These are phyloP conservation scores for Boletus subparvulus DNA, from an alignment of 768 basidiomycete species.

Conservation along the genomic window DNA sequence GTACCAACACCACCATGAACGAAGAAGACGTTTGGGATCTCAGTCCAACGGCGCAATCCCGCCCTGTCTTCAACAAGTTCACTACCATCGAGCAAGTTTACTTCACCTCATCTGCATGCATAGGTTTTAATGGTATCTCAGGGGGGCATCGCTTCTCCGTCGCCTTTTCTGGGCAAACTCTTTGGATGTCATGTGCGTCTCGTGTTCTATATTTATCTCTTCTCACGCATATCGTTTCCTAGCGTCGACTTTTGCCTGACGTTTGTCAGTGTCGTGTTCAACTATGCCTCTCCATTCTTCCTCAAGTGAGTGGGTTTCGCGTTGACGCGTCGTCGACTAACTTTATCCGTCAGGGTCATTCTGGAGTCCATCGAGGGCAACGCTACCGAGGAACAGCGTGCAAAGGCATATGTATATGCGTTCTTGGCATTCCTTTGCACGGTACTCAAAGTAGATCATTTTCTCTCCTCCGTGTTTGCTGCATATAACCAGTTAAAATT, in stretches of 20 bases:
- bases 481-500: neutral
- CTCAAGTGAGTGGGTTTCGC: conserved; percentile 51
- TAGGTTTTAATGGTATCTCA: conserved; percentile 4
- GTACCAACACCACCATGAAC: conserved; percentile 52
- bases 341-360: conserved; percentile 43
- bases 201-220: neutral
- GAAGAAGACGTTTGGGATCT: conserved; percentile 73
- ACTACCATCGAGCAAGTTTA: conserved; percentile 23
- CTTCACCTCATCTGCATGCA: neutral
- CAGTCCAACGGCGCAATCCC: conserved; percentile 66
- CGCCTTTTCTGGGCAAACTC: conserved; percentile 47
- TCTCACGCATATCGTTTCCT: neutral
- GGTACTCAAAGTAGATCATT: conserved; percentile 22
- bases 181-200: conserved; percentile 40
- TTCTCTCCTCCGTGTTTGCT: neutral
- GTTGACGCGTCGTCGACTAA: neutral
- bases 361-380: conserved; percentile 51
- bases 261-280: conserved; percentile 66
- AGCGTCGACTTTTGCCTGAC: conserved; percentile 70
- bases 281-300: conserved; percentile 83
- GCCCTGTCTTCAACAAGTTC: conserved; percentile 58
- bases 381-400: conserved; percentile 49
- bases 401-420: conserved; percentile 75
- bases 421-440: conserved; percentile 68
- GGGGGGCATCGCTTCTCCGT: conserved; percentile 38